Conservation (phyloP, 192 early-diverging fungal genomes). For the Jimgerdemannia lactiflua region DNA sequence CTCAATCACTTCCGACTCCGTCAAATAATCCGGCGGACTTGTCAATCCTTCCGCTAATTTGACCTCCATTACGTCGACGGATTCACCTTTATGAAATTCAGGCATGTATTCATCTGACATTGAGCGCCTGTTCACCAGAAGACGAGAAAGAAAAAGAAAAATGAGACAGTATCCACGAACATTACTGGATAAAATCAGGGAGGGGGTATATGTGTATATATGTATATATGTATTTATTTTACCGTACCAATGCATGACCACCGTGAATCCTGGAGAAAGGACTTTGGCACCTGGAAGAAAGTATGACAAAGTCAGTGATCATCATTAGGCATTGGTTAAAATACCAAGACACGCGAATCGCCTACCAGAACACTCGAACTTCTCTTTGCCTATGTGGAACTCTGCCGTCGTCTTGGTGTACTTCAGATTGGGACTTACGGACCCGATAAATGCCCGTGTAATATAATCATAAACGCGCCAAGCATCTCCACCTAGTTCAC, state of each 20-base stretch:
- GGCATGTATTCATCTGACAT: conserved; percentile 34
- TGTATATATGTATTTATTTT: no score
- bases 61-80: conserved; percentile 17
- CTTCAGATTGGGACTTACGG: conserved; percentile 39
- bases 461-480: conserved; percentile 52
- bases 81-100: conserved; percentile 27
- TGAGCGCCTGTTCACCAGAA: not conserved
- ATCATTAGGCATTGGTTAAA: conserved; percentile 2
- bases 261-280: conserved; percentile 28
- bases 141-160: no score
- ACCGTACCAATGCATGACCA: conserved; percentile 35
- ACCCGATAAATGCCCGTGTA: conserved; percentile 36
- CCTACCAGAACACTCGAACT: conserved; percentile 40
- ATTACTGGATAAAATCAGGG: no score
- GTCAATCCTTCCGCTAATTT: conserved; percentile 42
- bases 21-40: conserved; percentile 50
- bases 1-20: conserved; percentile 44
- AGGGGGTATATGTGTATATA: no score
- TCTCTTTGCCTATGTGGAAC: conserved; percentile 33
- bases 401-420: conserved; percentile 32
- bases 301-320: not conserved
- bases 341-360: not conserved
- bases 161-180: no score
- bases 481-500: conserved; percentile 34
- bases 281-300: conserved; percentile 5